Base-by-base conservation (phyloP, 371 early-diverging fungal species). In the Lichtheimia hyalospora region DNA sequence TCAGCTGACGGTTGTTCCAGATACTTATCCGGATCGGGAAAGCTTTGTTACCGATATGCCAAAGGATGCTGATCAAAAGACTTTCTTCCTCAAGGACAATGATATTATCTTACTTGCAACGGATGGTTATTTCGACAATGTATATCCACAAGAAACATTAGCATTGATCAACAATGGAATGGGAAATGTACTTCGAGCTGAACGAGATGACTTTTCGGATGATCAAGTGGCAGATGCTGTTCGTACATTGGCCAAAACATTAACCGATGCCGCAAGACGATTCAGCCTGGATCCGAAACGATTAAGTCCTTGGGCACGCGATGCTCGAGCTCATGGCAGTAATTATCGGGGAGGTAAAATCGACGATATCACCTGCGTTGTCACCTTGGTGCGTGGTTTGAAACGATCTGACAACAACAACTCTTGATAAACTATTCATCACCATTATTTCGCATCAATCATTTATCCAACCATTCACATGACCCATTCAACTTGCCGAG, bases 61-160 rank as follows among this genome's bases (percentile, higher is more conserved):
- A 39, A 79, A 83, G 46, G 86, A 89, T 59, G 89, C 85, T 1
- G 81, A 80, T 24, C 82, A 77, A 42, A 81, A 75, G 49, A 74
- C 73, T 0, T 83, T 84, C 57, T 83, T 83, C 42, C 64, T 89
- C n/a, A 83, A 85, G 57, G 79, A 87, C 62, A 84, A 84, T 8
- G 89, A 89, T 58, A 71, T 89, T 39, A 82, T 89, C 53, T 63
- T 89, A n/a, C 52, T 89, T 34, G 89, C 86, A 0, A 87, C 89
- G 0, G 89, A 89, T 61, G 89, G 89, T 0, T 85, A 86, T 57
- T 87, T 86, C 69, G 89, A 89, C 57, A 89, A 89, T 66, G 83
- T 89, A 12, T 87, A 82, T 58, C 61, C 83, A 1, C 70, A 83
- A n/a, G 89, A 89, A 48, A 84, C 84, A 4, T 60, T 86, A 20